Conservation (phyloP, 768 basidiomycete genomes). For the Termitomyces eurrhizus region DNA sequence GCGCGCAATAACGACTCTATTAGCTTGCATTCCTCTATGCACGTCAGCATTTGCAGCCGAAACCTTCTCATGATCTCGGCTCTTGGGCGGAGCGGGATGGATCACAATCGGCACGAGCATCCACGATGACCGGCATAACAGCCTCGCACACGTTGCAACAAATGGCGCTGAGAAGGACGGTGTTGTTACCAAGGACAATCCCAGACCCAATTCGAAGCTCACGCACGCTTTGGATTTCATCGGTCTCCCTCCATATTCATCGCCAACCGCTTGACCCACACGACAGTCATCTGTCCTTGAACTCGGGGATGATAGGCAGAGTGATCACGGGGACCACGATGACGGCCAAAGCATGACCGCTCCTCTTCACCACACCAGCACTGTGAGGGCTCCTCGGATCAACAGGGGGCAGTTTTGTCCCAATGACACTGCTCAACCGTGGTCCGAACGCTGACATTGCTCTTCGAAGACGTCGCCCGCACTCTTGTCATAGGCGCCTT, state of each 20-base stretch:
- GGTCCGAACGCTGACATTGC: no score
- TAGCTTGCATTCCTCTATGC: slow-evolving; percentile 36
- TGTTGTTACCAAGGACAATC: slow-evolving; percentile 25
- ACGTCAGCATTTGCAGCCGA: slow-evolving; percentile 38
- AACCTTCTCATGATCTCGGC: slow-evolving; percentile 18
- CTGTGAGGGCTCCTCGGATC: no score
- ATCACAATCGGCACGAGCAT: slow-evolving; percentile 15
- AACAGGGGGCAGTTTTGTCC: no score
- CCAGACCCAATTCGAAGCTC: slow-evolving; percentile 72
- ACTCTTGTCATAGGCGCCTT: no score
- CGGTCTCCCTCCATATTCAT: no score
- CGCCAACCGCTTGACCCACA: slow-evolving; percentile 15
- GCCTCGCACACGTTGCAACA: slow-evolving; percentile 7
- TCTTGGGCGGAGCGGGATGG: slow-evolving; percentile 9
- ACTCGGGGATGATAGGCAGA: slow-evolving; percentile 14
- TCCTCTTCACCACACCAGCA: no score
- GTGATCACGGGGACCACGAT: slow-evolving; percentile 7
- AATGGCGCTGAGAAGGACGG: slow-evolving; percentile 19
- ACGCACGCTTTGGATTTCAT: slow-evolving; percentile 57
- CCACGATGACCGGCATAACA: slow-evolving; percentile 31
- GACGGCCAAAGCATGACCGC: slow-evolving; percentile 2
- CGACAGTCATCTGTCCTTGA: slow-evolving; percentile 22
- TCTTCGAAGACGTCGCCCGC: no score
- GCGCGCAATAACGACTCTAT: slow-evolving; percentile 30
- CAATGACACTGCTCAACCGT: no score